phyloP scores from a whole-genome alignment of 1,284 basidiomycete species.

The Microstroma glucosiphilum region DNA sequence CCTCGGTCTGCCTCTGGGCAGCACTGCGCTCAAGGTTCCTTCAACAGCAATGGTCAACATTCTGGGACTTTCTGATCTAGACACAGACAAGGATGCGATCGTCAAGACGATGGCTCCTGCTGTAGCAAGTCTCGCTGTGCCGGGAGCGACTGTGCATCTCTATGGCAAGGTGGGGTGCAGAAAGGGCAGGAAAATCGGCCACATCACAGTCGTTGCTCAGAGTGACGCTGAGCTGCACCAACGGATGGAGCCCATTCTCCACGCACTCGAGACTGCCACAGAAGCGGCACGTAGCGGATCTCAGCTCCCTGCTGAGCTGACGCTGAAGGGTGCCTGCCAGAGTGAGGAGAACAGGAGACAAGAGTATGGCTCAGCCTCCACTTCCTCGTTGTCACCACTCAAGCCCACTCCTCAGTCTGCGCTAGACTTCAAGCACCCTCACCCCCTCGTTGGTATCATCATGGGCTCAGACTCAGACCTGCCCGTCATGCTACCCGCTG shows the following conservation, averaged over 20 bases:
- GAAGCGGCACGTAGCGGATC: conserved; percentile 27
- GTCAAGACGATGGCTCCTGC: conserved; percentile 45
- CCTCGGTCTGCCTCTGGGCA: conserved; percentile 80
- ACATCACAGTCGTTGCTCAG: conserved; percentile 81
- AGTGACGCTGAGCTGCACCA: conserved; percentile 70
- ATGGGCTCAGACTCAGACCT: conserved; percentile 99
- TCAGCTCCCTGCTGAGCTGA: conserved; percentile 25
- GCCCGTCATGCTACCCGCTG: conserved; percentile 82
- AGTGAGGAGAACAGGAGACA: conserved; percentile 5
- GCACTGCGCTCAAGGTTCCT: conserved; percentile 78
- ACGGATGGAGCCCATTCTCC: conserved; percentile 49
- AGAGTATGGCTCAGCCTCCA: conserved; percentile 44
- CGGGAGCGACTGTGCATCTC: conserved; percentile 77
- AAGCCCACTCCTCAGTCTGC: conserved; percentile 50
- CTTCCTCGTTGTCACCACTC: conserved; percentile 54
- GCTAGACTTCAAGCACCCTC: conserved; percentile 54
- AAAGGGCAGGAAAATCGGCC: conserved; percentile 94
- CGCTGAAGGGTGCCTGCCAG: conserved; percentile 20
- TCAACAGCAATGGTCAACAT: conserved; percentile 92
- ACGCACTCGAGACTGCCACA: conserved; percentile 40
- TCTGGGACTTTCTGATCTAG: conserved; percentile 55
- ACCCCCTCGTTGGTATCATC: conserved; percentile 85
- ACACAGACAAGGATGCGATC: conserved; percentile 40
- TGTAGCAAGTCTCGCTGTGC: conserved; percentile 53
- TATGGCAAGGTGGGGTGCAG: conserved; percentile 89